Conservation (phyloP, 1,284 basidiomycete species). For the Trichosporon coremiiforme region DNA sequence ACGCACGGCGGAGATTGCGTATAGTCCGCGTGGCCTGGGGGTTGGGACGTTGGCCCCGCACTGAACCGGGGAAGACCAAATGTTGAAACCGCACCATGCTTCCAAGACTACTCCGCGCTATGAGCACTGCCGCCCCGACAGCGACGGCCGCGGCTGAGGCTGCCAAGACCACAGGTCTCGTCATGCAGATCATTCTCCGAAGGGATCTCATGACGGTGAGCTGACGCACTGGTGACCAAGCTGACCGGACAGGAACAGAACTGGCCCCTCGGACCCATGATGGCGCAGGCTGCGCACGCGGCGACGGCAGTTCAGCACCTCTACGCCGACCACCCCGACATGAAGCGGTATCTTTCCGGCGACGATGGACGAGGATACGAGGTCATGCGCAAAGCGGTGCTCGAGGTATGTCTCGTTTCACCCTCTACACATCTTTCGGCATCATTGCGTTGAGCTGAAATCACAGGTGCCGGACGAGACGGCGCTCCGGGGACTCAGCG, state of each 20-base stretch:
- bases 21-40: not conserved
- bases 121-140: slow-evolving; percentile 9
- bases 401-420: slow-evolving; percentile 43
- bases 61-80: not conserved
- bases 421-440: not conserved
- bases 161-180: slow-evolving; percentile 43
- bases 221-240: not conserved
- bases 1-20: not conserved
- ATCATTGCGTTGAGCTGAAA: not conserved
- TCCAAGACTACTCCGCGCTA: not conserved
- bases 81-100: not conserved
- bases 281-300: slow-evolving; percentile 60
- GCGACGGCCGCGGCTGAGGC: not conserved
- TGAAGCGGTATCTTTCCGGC: slow-evolving; percentile 47
- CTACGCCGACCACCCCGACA: slow-evolving; percentile 42
- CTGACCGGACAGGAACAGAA: slow-evolving; percentile 39
- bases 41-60: slow-evolving; percentile 5
- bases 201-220: slow-evolving; percentile 51
- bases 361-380: slow-evolving; percentile 46
- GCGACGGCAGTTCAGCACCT: slow-evolving; percentile 55
- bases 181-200: slow-evolving; percentile 57
- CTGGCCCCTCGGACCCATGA: slow-evolving; percentile 60
- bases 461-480: slow-evolving; percentile 51
- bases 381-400: slow-evolving; percentile 51
- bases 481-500: slow-evolving; percentile 43